phyloP scores from a whole-genome alignment of 1,139 yeast species.

The Kodamaea derodonti region DNA sequence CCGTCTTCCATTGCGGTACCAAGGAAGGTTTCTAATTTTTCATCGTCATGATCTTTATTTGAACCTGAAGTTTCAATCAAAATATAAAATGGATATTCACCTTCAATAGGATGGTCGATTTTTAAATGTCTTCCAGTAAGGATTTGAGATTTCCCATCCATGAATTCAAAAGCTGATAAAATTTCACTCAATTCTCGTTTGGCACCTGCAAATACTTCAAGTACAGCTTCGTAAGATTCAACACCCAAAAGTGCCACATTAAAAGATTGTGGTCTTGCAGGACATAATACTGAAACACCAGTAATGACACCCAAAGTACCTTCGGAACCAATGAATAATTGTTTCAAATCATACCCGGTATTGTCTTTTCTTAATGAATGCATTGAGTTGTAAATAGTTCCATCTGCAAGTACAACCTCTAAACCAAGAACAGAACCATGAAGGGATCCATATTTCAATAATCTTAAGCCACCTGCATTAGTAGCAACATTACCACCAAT shows the following conservation, averaged over 20 bases:
- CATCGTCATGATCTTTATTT: conserved; percentile 79
- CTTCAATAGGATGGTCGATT: conserved; percentile 72
- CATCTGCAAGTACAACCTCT: conserved; percentile 89
- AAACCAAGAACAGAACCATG: conserved; percentile 91
- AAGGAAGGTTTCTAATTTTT: conserved; percentile 72
- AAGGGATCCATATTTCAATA: conserved; percentile 84
- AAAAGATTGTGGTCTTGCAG: conserved; percentile 83
- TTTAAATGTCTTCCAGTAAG: conserved; percentile 56
- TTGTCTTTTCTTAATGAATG: conserved; percentile 86
- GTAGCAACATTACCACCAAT: conserved; percentile 96
- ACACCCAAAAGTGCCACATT: conserved; percentile 90
- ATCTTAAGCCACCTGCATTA: conserved; percentile 92
- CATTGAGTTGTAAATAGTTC: conserved; percentile 75
- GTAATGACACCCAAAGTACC: conserved; percentile 91
- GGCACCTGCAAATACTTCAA: conserved; percentile 75
- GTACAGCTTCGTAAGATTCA: conserved; percentile 76
- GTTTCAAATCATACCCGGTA: conserved; percentile 91
- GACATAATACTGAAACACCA: conserved; percentile 85
- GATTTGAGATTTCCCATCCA: conserved; percentile 77
- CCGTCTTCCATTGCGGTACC: conserved; percentile 84
- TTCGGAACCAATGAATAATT: conserved; percentile 87
- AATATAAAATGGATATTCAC: conserved; percentile 77
- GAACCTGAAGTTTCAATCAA: conserved; percentile 94
- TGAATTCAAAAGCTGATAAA: conserved; percentile 89
- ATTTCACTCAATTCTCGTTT: conserved; percentile 78